Percentiles rank a stretch among this genome's conserved stretches.
Evolutionary conservation across 768 basidiomycete genomes (phyloP).

Genomic region (Boletus fagicola): DNA sequence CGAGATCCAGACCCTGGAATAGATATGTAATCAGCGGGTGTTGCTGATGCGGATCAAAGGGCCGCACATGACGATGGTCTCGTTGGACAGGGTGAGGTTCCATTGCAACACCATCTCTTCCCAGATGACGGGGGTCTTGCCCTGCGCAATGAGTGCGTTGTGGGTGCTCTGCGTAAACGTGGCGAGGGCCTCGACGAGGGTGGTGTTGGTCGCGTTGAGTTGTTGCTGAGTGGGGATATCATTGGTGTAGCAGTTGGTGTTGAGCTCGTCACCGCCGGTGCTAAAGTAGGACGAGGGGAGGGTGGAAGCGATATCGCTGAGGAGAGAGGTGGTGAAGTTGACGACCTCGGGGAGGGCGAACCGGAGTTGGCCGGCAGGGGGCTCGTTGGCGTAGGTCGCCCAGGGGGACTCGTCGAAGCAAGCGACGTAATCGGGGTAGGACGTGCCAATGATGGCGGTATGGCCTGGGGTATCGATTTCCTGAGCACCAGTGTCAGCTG

Average conservation of each 20-base stretch:
- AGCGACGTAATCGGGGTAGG: slow-evolving; percentile 74
- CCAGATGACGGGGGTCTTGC: slow-evolving; percentile 83
- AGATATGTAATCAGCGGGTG: background rate
- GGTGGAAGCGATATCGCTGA: slow-evolving; percentile 50
- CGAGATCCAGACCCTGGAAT: slow-evolving; percentile 45
- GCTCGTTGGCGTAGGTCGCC: slow-evolving; percentile 63
- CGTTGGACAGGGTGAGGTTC: slow-evolving; percentile 40
- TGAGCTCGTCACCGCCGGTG: slow-evolving; percentile 84
- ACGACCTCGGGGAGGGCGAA: slow-evolving; percentile 60
- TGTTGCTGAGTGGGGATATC: slow-evolving; percentile 59
- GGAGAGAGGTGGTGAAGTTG: slow-evolving; percentile 55
- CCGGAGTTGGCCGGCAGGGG: slow-evolving; percentile 81
- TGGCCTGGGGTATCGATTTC: slow-evolving; percentile 73
- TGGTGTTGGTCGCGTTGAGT: slow-evolving; percentile 48
- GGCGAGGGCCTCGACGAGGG: slow-evolving; percentile 62
- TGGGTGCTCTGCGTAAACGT: slow-evolving; percentile 63
- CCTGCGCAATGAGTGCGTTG: slow-evolving; percentile 46
- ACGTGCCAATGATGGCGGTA: slow-evolving; percentile 58
- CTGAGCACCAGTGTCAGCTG: no score
- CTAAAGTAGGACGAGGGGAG: slow-evolving; percentile 64
- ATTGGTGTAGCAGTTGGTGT: slow-evolving; percentile 59
- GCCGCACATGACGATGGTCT: slow-evolving; percentile 41
- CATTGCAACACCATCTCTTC: slow-evolving; percentile 56
- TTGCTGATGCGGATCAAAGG: background rate
- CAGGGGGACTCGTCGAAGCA: slow-evolving; percentile 60